A percentile compares a stretch with the other conserved stretches of the same genome.
These are phyloP conservation scores for Aphanoascus verrucosus DNA, from an alignment of 2,329 filamentous ascomycete species.

Conservation along the genomic window DNA sequence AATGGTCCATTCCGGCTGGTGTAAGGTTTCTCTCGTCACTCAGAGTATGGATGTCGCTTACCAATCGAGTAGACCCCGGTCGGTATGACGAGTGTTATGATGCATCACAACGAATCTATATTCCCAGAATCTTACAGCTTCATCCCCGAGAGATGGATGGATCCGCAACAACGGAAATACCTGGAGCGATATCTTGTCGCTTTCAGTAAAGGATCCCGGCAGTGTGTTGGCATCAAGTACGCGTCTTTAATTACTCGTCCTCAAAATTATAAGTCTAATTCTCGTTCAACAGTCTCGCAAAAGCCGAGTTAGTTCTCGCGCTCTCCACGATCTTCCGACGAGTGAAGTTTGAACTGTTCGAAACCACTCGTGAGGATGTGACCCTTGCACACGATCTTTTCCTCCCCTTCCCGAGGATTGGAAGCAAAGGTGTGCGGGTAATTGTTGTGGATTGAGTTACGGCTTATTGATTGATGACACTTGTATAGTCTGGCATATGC, in stretches of 20 bases:
- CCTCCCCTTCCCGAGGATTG: constrained; percentile 19
- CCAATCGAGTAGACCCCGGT: constrained; percentile 17
- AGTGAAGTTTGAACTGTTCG: constrained; percentile 18
- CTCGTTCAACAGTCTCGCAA: constrained; percentile 6
- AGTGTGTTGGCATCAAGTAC: constrained; percentile 37
- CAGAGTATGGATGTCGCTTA: not conserved
- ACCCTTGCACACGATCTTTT: constrained; percentile 20
- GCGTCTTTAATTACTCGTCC: not conserved
- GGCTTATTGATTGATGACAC: too few relatives aligned
- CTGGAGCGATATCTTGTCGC: constrained; percentile 25
- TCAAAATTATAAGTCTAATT: not conserved
- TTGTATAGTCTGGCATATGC: too few relatives aligned
- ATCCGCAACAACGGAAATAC: constrained; percentile 13
- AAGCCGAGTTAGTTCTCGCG: constrained; percentile 5
- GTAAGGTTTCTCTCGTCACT: not conserved
- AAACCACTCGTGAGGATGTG: constrained; percentile 16
- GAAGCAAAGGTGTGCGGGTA: constrained; percentile 21
- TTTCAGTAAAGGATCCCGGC: constrained; percentile 32
- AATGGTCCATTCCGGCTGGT: constrained; percentile 15
- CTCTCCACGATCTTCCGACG: constrained; percentile 15
- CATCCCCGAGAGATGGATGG: constrained; percentile 24
- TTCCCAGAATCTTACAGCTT: constrained; percentile 23
- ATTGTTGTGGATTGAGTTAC: constrained; percentile 11
- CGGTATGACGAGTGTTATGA: constrained; percentile 18
- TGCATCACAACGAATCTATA: constrained; percentile 20